Percentiles rank a stretch among this genome's conserved stretches.
Evolutionary conservation across 2,329 filamentous ascomycete genomes (phyloP).

Genomic region (Ascochyta koolunga): DNA sequence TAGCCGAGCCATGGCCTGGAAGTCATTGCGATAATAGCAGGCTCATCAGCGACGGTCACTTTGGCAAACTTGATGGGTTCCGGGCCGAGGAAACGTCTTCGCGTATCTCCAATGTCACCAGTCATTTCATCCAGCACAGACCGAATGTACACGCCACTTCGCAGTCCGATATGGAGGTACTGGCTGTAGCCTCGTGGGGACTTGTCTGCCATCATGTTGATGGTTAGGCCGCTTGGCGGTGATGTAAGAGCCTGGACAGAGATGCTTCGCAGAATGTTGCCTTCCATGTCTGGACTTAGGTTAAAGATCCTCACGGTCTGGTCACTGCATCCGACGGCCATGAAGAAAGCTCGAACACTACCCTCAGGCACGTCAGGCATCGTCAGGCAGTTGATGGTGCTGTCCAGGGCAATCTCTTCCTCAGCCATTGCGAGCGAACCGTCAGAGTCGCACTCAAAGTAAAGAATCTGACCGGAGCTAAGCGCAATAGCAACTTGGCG

Average conservation of each 20-base stretch:
- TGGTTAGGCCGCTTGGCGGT: slow-evolving; percentile 83
- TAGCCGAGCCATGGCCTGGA: slow-evolving; percentile 97
- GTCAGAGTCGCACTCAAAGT: slow-evolving; percentile 96
- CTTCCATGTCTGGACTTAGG: slow-evolving; percentile 83
- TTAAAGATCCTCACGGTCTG: slow-evolving; percentile 93
- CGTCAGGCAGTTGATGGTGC: slow-evolving; percentile 93
- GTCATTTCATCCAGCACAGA: slow-evolving; percentile 95
- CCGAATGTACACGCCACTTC: slow-evolving; percentile 93
- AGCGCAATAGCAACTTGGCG: slow-evolving; percentile 91
- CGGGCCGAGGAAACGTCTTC: slow-evolving; percentile 91
- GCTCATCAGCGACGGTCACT: slow-evolving; percentile 84
- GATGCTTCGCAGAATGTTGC: slow-evolving; percentile 74
- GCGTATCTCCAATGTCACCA: slow-evolving; percentile 91
- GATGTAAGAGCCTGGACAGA: slow-evolving; percentile 93
- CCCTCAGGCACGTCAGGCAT: slow-evolving; percentile 92
- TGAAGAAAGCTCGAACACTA: slow-evolving; percentile 83
- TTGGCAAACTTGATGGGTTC: slow-evolving; percentile 89
- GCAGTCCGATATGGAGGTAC: slow-evolving; percentile 93
- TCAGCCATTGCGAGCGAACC: slow-evolving; percentile 90
- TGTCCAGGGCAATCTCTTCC: slow-evolving; percentile 92
- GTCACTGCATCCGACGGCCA: slow-evolving; percentile 96
- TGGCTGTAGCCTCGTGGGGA: slow-evolving; percentile 85
- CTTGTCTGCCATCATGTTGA: slow-evolving; percentile 95
- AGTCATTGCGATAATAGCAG: slow-evolving; percentile 86
- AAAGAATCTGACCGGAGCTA: slow-evolving; percentile 95